Evolutionary conservation across 1,284 basidiomycete species (phyloP), one percentile per base, ranked within the genome.

Genomic region (Porodaedalea pini): DNA sequence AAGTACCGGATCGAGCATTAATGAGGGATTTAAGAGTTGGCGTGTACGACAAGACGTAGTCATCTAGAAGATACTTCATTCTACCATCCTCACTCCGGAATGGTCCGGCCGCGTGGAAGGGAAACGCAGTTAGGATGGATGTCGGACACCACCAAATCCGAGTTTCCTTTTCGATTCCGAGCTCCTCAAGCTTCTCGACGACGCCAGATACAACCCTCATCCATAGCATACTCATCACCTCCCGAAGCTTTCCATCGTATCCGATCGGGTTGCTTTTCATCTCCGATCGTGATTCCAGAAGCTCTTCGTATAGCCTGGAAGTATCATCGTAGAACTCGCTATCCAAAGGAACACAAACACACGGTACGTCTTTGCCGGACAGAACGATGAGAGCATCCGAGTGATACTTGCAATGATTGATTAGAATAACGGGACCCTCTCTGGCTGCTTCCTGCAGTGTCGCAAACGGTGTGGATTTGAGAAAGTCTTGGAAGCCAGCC

Each of bases 81-180:
- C 7, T 34, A 34, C 32, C 32, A 34, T 78, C 74, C 76, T 77
- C 13, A 78, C 64, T 8, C 72, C 69, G 0, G 71, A 69, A n/a
- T n/a, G n/a, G n/a, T n/a, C n/a, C n/a, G n/a, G n/a, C n/a, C n/a
- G n/a, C n/a, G n/a, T n/a, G n/a, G n/a, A n/a, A n/a, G n/a, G n/a
- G n/a, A n/a, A 78, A 56, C 13, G 64, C 62, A n/a, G 69, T 61
- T 25, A 77, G 62, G 4, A 51, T 43, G 0, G 68, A 68, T 0
- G 71, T 73, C 2, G 73, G 74, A 54, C 74, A 78, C 76, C 77
- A 78, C 74, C 76, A 78, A n/a, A 78, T 64, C 7, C 72, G 69
- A 1, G 71, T 68, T 13, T 68, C 61, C 13, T 48, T 48, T 1
- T 57, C 51, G 3, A 60, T 50, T 13, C 37, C 52, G 2, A 67